phyloP scores from a whole-genome alignment of 768 basidiomycete species.

The Serendipita sp. region DNA sequence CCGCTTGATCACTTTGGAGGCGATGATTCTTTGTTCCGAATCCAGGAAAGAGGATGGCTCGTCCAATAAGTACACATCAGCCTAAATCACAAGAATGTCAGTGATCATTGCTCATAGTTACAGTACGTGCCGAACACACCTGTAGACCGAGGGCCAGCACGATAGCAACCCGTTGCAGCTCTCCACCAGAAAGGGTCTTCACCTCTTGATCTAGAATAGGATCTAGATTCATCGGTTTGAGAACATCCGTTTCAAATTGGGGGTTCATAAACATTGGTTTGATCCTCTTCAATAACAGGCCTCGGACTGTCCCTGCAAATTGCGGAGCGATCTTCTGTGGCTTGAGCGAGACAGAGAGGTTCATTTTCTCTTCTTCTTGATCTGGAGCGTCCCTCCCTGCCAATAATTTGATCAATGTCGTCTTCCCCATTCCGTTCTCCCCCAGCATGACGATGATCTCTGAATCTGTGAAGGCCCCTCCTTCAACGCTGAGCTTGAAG shows the following conservation, averaged over 20 bases:
- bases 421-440: slow-evolving; percentile 99
- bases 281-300: slow-evolving; percentile 87
- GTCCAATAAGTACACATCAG: slow-evolving; percentile 80
- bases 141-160: slow-evolving; percentile 71
- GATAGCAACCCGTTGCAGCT: slow-evolving; percentile 94
- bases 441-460: slow-evolving; percentile 99
- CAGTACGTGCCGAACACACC: slow-evolving; percentile 12
- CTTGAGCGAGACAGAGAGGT: slow-evolving; percentile 82
- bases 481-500: slow-evolving; percentile 91
- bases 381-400: slow-evolving; percentile 82
- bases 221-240: slow-evolving; percentile 95
- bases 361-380: slow-evolving; percentile 62
- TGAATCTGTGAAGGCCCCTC: slow-evolving; percentile 90
- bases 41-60: slow-evolving; percentile 94
- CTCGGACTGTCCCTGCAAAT: slow-evolving; percentile 92
- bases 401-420: slow-evolving; percentile 89
- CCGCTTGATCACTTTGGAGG: slow-evolving; percentile 94
- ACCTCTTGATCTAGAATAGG: slow-evolving; percentile 95
- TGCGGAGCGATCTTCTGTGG: slow-evolving; percentile 97
- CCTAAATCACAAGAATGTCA: neutral
- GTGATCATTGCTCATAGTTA: neutral
- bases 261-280: slow-evolving; percentile 95
- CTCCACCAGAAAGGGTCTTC: slow-evolving; percentile 95
- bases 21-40: slow-evolving; percentile 98
- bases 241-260: slow-evolving; percentile 97